These are phyloP conservation scores for Penicillium sp. DNA, from an alignment of 2,329 filamentous ascomycete species.

Conservation along the genomic window DNA sequence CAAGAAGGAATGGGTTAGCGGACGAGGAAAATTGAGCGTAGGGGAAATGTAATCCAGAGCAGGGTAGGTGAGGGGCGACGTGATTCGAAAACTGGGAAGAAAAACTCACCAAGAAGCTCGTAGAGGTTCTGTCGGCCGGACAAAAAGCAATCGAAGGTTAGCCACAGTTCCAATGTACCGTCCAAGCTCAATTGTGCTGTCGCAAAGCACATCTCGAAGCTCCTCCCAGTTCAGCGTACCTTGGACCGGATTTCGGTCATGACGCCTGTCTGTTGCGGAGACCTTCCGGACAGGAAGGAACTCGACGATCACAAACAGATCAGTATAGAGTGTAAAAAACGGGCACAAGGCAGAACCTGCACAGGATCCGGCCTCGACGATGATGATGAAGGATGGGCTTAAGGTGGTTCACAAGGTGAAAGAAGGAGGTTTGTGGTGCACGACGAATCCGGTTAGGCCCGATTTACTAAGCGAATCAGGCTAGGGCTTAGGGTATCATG, in stretches of 20 bases:
- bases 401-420: slow-evolving; percentile 1
- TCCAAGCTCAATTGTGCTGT: slow-evolving; percentile 11
- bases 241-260: slow-evolving; percentile 53
- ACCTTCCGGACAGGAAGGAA: slow-evolving; percentile 49
- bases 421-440: slow-evolving; percentile 34
- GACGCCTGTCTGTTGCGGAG: slow-evolving; percentile 45
- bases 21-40: slow-evolving; percentile 4
- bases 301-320: slow-evolving; percentile 46
- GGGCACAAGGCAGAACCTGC: slow-evolving; percentile 37
- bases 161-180: slow-evolving; percentile 13
- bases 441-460: slow-evolving; percentile 35
- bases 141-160: slow-evolving; percentile 22
- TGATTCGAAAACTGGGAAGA: slow-evolving; percentile 12
- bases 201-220: slow-evolving; percentile 3
- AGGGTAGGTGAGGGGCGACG: not conserved
- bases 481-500: slow-evolving; percentile 42
- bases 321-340: slow-evolving; percentile 19
- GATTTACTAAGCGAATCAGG: slow-evolving; percentile 38
- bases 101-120: slow-evolving; percentile 84
- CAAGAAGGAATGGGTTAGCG: slow-evolving; percentile 29
- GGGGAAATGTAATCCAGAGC: not conserved
- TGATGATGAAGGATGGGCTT: slow-evolving; percentile 13
- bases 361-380: slow-evolving; percentile 24
- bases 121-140: slow-evolving; percentile 71
- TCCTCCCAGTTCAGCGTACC: slow-evolving; percentile 36